These are phyloP conservation scores for Cyclocybe cylindracea DNA, from an alignment of 768 basidiomycete genomes.

Conservation along the genomic window DNA sequence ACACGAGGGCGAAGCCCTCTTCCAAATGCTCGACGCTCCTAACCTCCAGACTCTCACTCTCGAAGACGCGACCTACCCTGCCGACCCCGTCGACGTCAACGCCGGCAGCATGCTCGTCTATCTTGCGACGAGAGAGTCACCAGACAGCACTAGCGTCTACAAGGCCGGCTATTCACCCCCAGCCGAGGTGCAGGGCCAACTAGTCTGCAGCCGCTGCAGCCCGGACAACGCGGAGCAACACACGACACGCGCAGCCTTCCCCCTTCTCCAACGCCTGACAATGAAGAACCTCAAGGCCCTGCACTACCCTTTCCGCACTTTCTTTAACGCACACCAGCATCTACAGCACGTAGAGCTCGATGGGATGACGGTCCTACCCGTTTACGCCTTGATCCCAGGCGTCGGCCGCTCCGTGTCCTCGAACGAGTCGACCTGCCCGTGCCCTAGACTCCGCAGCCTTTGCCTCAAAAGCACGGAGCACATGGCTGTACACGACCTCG, in stretches of 20 bases:
- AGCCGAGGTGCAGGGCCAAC: slow-evolving; percentile 6
- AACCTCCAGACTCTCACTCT: slow-evolving; percentile 37
- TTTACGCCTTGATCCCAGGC: slow-evolving; percentile 32
- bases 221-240: slow-evolving; percentile 9
- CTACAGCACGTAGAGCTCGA: slow-evolving; percentile 33
- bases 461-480: slow-evolving; percentile 28
- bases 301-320: slow-evolving; percentile 27
- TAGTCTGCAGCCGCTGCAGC: slow-evolving; percentile 15
- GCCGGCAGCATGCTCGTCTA: slow-evolving; percentile 38
- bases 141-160: background rate
- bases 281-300: slow-evolving; percentile 39
- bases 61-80: slow-evolving; percentile 46
- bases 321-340: slow-evolving; percentile 30
- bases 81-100: slow-evolving; percentile 40
- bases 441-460: slow-evolving; percentile 32
- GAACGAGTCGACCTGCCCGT: slow-evolving; percentile 21
- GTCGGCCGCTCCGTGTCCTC: slow-evolving; percentile 5
- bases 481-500: slow-evolving; percentile 22
- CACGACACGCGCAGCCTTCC: slow-evolving; percentile 29
- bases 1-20: slow-evolving; percentile 35
- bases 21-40: slow-evolving; percentile 43
- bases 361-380: slow-evolving; percentile 33
- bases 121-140: slow-evolving; percentile 32
- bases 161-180: background rate
- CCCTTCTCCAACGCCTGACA: slow-evolving; percentile 34